phyloP scores from a whole-genome alignment of 148 eudicot genomes.

The Salicornia ramosissima region DNA sequence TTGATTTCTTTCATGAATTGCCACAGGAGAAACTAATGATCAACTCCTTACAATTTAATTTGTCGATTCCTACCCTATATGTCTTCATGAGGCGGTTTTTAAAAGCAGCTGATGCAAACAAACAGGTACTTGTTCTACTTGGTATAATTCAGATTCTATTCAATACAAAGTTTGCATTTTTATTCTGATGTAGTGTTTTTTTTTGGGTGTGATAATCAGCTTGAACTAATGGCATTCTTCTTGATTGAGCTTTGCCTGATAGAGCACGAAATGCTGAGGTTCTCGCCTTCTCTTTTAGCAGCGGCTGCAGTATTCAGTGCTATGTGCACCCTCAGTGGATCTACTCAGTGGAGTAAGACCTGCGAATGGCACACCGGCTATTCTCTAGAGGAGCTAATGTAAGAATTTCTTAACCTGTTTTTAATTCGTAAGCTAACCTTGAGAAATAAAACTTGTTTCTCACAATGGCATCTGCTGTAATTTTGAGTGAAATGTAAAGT shows the following conservation, averaged over 20 bases:
- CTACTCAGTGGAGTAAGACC: slow-evolving; percentile 59
- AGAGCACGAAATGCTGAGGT: slow-evolving; percentile 73
- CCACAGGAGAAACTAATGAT: slow-evolving; percentile 68
- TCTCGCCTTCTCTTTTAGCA: slow-evolving; percentile 64
- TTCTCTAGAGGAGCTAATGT: slow-evolving; percentile 57
- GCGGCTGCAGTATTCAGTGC: slow-evolving; percentile 83
- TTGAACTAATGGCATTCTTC: slow-evolving; percentile 68
- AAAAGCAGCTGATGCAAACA: slow-evolving; percentile 67
- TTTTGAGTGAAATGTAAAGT: too few relatives aligned
- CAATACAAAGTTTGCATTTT: too few relatives aligned
- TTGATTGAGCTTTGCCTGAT: slow-evolving; percentile 68
- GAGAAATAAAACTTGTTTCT: too few relatives aligned
- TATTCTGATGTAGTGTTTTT: background rate
- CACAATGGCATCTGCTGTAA: too few relatives aligned
- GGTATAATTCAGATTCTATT: background rate
- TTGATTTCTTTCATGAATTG: background rate
- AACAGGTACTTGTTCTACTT: slow-evolving; percentile 31
- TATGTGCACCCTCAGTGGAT: slow-evolving; percentile 47
- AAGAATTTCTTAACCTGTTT: slow-evolving; percentile 17
- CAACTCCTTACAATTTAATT: slow-evolving; percentile 62
- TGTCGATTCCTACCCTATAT: slow-evolving; percentile 75
- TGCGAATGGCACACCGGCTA: slow-evolving; percentile 59
- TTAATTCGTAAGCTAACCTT: background rate
- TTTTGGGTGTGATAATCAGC: slow-evolving; percentile 32
- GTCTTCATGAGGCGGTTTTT: slow-evolving; percentile 79